Percentiles rank a stretch among this genome's conserved stretches.
Evolutionary conservation across 306 rosid genomes (phyloP).

Genomic region (Begonia masoniana): DNA sequence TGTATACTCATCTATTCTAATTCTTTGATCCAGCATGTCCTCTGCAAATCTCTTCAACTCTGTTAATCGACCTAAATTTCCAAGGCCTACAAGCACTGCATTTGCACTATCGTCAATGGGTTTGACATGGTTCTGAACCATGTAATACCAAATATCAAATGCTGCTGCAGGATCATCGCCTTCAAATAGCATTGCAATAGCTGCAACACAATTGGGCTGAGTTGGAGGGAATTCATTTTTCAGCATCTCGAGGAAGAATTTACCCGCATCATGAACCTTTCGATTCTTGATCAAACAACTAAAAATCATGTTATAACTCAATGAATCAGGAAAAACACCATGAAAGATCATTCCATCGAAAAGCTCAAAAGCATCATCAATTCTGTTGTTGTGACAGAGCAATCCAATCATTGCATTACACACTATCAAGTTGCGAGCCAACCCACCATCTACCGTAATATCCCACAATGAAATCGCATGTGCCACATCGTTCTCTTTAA

Average conservation of each 20-base stretch:
- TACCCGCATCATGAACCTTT: slow-evolving; percentile 25
- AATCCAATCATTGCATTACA: slow-evolving; percentile 59
- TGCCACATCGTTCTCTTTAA: slow-evolving; percentile 22
- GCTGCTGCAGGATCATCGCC: slow-evolving; percentile 64
- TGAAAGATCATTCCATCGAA: slow-evolving; percentile 51
- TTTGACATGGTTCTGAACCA: slow-evolving; percentile 34
- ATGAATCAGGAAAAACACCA: slow-evolving; percentile 50
- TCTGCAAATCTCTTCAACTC: slow-evolving; percentile 37
- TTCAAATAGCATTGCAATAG: slow-evolving; percentile 44
- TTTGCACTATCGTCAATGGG: slow-evolving; percentile 48
- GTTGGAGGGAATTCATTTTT: slow-evolving; percentile 54
- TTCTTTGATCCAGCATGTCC: slow-evolving; percentile 38
- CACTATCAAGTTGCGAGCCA: slow-evolving; percentile 40
- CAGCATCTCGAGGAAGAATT: slow-evolving; percentile 53
- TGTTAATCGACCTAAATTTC: slow-evolving; percentile 30
- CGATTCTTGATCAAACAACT: slow-evolving; percentile 49
- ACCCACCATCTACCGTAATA: slow-evolving; percentile 27
- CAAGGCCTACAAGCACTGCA: slow-evolving; percentile 50
- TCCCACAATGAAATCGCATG: slow-evolving; percentile 51
- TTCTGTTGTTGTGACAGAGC: slow-evolving; percentile 27
- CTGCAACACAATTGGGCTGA: slow-evolving; percentile 29
- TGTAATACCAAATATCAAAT: slow-evolving; percentile 41
- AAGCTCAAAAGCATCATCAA: slow-evolving; percentile 28
- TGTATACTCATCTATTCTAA: slow-evolving; percentile 39
- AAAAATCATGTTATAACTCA: slow-evolving; percentile 56